Evolutionary conservation across 305 asterid species (phyloP).

Genomic region (Ilex paraguariensis): DNA sequence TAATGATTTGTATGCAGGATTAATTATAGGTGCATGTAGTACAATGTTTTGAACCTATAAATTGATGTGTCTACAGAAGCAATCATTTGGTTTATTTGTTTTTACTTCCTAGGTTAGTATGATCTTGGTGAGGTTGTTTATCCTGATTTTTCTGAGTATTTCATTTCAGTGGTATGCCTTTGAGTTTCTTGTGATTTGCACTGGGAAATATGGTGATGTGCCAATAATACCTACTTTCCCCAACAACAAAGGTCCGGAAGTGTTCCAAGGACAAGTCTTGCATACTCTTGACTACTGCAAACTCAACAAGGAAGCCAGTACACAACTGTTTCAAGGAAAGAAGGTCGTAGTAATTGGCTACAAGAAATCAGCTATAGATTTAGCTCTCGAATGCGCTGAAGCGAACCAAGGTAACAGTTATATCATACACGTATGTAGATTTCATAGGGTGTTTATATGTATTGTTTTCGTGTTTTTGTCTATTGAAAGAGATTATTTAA

Average conservation of each 20-base stretch:
- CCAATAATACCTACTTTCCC: conserved; percentile 63
- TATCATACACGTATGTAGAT: too few relatives aligned
- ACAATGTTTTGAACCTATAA: too few relatives aligned
- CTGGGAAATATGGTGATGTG: conserved; percentile 82
- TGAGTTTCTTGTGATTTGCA: conserved; percentile 75
- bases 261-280: conserved; percentile 57
- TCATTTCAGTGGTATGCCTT: conserved; percentile 56
- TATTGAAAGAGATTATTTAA: too few relatives aligned
- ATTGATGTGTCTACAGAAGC: too few relatives aligned
- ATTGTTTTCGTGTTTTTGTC: too few relatives aligned
- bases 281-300: conserved; percentile 78
- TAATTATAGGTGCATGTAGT: too few relatives aligned
- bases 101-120: too few relatives aligned
- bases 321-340: conserved; percentile 42
- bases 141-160: neutral
- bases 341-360: conserved; percentile 72
- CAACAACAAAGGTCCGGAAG: conserved; percentile 59
- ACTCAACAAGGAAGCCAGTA: conserved; percentile 48
- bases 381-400: conserved; percentile 83
- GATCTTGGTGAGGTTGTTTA: neutral
- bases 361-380: conserved; percentile 84
- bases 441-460: too few relatives aligned
- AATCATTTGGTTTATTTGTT: too few relatives aligned
- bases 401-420: conserved; percentile 63
- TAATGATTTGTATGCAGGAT: too few relatives aligned